Evolutionary conservation across 192 early-diverging fungal species (phyloP), one percentile per base, ranked within the genome.

Genomic region (Entrophospora sp.): DNA sequence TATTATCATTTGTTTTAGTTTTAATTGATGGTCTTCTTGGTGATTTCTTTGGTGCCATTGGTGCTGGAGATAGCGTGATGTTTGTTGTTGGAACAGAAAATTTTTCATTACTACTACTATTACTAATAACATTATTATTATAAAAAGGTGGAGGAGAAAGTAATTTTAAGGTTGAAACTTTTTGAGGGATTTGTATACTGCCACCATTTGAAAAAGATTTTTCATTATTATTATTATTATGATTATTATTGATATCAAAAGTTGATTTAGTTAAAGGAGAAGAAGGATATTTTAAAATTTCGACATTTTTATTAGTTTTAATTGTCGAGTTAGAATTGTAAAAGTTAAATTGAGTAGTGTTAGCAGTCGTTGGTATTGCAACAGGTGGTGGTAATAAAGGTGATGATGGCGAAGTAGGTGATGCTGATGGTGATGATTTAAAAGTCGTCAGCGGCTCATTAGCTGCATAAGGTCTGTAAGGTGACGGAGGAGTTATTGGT

Each of bases 261-360:
- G 34, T 57, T 22, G 12, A 36, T 22, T 32, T 22, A 36, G 34
- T 4, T 36, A 57, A 34, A 4, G 55, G 55, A 2, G 55, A 57
- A 37, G 55, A 57, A 5, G 55, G 55, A 35, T 57, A 57, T 35
- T 57, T 35, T 57, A 57, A 57, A 22, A 18, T n/a, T 34, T 55
- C 52, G 5, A 24, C 2, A n/a, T 18, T 32, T 9, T 6, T 32
- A 18, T 30, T 12, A 13, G 12, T 31, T 2, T 56, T 34, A 14
- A 22, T 38, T 16, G 34, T 20, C 10, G 6, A 24, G 0, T 57
- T 37, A 31, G n/a, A 18, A 31, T 31, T 55, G 22, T 36, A 18
- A 9, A 37, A 20, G 18, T 38, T 37, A 14, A 40, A 40, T 40
- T 40, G 38, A 14, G 38, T 6, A 6, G 38, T 6, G 38, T 40